Conservation (phyloP, 2,329 filamentous ascomycete species). For the Neoscytalidium dimidiatum region DNA sequence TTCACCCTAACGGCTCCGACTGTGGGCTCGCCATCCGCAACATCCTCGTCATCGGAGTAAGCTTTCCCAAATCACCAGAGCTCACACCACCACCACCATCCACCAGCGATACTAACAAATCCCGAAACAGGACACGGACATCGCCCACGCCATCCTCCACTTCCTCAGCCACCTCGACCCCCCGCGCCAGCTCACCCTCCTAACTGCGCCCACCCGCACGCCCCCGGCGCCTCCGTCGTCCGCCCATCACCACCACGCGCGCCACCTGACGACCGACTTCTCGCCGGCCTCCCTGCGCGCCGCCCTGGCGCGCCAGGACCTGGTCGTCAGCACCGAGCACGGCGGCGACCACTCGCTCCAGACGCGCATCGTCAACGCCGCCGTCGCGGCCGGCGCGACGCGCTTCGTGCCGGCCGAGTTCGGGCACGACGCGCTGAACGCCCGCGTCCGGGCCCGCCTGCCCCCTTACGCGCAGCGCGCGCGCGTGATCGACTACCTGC, state of each 20-base stretch:
- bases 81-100: no score
- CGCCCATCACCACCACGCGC: background rate
- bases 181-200: constrained; percentile 26
- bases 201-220: constrained; percentile 31
- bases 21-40: constrained; percentile 24
- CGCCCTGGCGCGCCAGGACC: constrained; percentile 26
- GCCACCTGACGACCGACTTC: constrained; percentile 30
- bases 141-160: constrained; percentile 29
- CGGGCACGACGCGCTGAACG: constrained; percentile 36
- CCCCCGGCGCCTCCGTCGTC: constrained; percentile 15
- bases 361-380: constrained; percentile 35
- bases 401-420: constrained; percentile 41
- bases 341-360: constrained; percentile 25
- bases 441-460: constrained; percentile 31
- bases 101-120: background rate
- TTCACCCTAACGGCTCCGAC: constrained; percentile 13
- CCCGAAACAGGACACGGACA: constrained; percentile 27
- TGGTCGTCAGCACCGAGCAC: constrained; percentile 28
- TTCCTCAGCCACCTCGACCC: constrained; percentile 22
- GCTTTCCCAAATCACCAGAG: background rate
- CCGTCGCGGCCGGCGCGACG: constrained; percentile 36
- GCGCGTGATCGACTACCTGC: constrained; percentile 34
- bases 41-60: constrained; percentile 31
- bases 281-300: constrained; percentile 30
- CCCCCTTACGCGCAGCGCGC: constrained; percentile 32